Base-by-base conservation (phyloP, 1,139 yeast species). In the Suhomyces kunorum region DNA sequence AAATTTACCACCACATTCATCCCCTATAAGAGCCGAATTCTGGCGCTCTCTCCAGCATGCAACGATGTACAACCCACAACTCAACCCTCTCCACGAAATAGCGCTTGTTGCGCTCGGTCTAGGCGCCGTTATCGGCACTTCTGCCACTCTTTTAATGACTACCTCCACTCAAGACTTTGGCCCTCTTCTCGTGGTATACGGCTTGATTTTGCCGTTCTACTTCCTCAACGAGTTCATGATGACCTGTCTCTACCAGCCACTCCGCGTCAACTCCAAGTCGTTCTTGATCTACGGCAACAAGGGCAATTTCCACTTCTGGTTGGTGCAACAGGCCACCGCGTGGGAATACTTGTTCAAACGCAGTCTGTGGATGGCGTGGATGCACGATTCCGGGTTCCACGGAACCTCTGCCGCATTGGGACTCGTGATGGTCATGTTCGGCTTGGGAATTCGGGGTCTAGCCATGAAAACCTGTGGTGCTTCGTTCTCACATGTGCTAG, bases 401-500 rank as follows among this genome's bases (percentile, higher is more conserved):
- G 19, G 27, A 25, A 11, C 25, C 16, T 13, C 28, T 16, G 6
- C 32, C 5, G 18, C 12, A 6, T 12, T 26, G 14, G 68, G 65
- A 1, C 16, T 48, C 14, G 11, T 35, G 1, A 22, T 60, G 39
- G 50, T 54, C 0, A 19, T 45, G 1, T 15, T 32, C 16, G 74
- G 74, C 0, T 48, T 66, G 9, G 22, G 17, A 5, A 35, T 69
- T 2, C 47, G 76, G 15, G 54, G 51, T 9, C 15, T 51, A 19
- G 66, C 74, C 7, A 70, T 71, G 58, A 53, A 44, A 31, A 58
- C 64, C 3, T 64, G 74, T 41, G 74, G 74, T 0, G 51, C 48
- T 14, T 62, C 70, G 20, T 71, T 71, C 44, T 60, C 67, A 30
- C 76, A 71, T 47, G 43, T 48, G 28, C 47, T 57, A 12, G 54